phyloP scores from a whole-genome alignment of 768 basidiomycete species.

The Tylopilus vinaceipallidus region DNA sequence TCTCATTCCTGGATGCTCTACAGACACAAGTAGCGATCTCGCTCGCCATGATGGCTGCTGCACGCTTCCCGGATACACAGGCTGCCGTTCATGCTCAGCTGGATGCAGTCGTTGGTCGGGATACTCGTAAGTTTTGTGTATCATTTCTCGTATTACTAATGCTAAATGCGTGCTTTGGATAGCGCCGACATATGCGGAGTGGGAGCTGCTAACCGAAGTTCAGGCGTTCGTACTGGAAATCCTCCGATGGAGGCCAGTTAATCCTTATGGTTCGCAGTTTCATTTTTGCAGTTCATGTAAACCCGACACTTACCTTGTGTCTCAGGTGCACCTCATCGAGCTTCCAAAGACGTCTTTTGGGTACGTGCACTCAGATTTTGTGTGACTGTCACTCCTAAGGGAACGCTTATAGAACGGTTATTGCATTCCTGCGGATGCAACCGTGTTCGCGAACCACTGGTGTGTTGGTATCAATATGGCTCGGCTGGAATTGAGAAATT shows the following conservation, averaged over 20 bases:
- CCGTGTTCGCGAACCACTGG: conserved; percentile 22
- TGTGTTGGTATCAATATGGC: too few species aligned
- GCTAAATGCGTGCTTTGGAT: too few species aligned
- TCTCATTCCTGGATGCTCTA: neutral
- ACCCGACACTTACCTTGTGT: too few species aligned
- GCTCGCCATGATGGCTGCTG: conserved; percentile 50
- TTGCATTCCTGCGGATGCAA: conserved; percentile 24
- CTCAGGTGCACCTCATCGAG: conserved; percentile 49
- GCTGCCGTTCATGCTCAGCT: conserved; percentile 51
- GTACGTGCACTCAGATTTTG: conserved; percentile 58
- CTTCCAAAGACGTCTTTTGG: conserved; percentile 42
- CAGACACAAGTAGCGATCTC: conserved; percentile 27
- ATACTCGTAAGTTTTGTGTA: conserved; percentile 20
- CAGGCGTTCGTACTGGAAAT: conserved; percentile 37
- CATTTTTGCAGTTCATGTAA: too few species aligned
- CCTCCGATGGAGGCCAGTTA: conserved; percentile 38
- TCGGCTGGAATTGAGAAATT: neutral
- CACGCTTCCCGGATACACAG: conserved; percentile 51
- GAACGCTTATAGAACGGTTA: conserved; percentile 21
- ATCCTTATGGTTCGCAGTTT: conserved; percentile 8
- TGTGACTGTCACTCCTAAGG: too few species aligned
- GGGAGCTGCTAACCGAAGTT: conserved; percentile 33
- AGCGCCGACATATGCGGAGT: conserved; percentile 40
- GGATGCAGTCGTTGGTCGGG: conserved; percentile 47
- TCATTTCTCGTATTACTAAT: too few species aligned